Conservation (phyloP, 2,329 filamentous ascomycete genomes). For the Aspergillus bombycis region DNA sequence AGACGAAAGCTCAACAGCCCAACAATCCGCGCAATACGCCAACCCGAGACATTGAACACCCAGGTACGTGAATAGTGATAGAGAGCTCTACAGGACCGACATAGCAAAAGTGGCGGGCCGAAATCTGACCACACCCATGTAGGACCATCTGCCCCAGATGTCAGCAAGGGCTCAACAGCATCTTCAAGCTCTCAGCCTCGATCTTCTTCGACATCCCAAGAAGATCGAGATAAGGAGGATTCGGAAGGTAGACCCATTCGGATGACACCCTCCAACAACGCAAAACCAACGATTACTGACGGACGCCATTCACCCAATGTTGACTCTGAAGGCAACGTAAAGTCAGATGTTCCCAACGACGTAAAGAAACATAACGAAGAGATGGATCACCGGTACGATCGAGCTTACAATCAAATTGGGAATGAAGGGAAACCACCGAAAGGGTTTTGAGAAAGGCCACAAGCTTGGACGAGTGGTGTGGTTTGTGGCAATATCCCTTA, state of each 20-base stretch:
- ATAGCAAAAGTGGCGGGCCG: not conserved
- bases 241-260: slow-evolving; percentile 13
- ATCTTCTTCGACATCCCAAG: slow-evolving; percentile 3
- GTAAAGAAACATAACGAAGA: slow-evolving; percentile 41
- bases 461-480: not conserved
- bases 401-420: slow-evolving; percentile 35
- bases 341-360: slow-evolving; percentile 34
- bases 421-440: slow-evolving; percentile 29
- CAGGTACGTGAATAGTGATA: slow-evolving; percentile 18
- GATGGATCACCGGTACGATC: slow-evolving; percentile 36
- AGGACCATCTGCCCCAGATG: slow-evolving; percentile 28
- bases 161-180: slow-evolving; percentile 13
- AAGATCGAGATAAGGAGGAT: not conserved
- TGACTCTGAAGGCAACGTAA: slow-evolving; percentile 30
- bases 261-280: slow-evolving; percentile 38
- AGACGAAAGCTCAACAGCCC: slow-evolving; percentile 13
- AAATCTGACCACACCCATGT: not conserved
- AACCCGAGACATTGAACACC: slow-evolving; percentile 28
- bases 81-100: not conserved
- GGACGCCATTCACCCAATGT: slow-evolving; percentile 34
- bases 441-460: slow-evolving; percentile 12
- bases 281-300: slow-evolving; percentile 36
- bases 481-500: not conserved
- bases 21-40: slow-evolving; percentile 14
- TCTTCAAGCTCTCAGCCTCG: slow-evolving; percentile 5